Base-by-base conservation (phyloP, 208 protist genomes). In the Porcisia deanei region DNA sequence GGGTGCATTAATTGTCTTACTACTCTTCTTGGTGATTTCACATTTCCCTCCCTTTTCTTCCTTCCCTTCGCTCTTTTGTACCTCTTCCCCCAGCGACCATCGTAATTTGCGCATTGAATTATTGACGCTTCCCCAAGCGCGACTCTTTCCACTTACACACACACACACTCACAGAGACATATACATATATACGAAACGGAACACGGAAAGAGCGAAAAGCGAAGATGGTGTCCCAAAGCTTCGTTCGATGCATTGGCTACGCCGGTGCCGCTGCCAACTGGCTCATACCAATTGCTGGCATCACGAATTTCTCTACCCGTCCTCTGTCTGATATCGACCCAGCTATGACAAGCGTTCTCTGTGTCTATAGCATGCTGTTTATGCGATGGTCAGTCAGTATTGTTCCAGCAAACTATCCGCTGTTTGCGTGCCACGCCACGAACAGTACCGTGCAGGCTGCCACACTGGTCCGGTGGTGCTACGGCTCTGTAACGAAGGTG, bases 271-370 rank as follows among this genome's bases (percentile, higher is more conserved):
- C 89, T 8, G 94, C 91, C 18, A 97, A 96, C 78, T 97, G 94
- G 94, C 83, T 96, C 25, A 95, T 97, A 74, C 94, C 94, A 0
- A 93, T 97, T 78, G 91, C 94, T 18, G 90, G 88, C 22, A 95
- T 96, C 55, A 82, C 88, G 67, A 97, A 97, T 80, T 91, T 96
- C 69, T 83, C 88, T 9, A 94, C 88, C 0, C 88, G 91, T 10
- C 90, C 89, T 16, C 47, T 91, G n/a, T 79, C 81, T 70, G 92
- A 96, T 41, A 95, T 97, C 55, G 89, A 97, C 72, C 89, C 91
- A 25, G 47, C 88, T 6, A 96, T 97, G 94, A 95, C 94, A 39
- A 74, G 69, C 22, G 67, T 95, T 63, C 86, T 97, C 22, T 87
- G 79, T 63, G 63, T 87, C 3, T 97, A 97, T 81, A 96, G 91